These are phyloP conservation scores for Suaeda aralocaspica DNA, from an alignment of 148 eudicot species.

Conservation along the genomic window DNA sequence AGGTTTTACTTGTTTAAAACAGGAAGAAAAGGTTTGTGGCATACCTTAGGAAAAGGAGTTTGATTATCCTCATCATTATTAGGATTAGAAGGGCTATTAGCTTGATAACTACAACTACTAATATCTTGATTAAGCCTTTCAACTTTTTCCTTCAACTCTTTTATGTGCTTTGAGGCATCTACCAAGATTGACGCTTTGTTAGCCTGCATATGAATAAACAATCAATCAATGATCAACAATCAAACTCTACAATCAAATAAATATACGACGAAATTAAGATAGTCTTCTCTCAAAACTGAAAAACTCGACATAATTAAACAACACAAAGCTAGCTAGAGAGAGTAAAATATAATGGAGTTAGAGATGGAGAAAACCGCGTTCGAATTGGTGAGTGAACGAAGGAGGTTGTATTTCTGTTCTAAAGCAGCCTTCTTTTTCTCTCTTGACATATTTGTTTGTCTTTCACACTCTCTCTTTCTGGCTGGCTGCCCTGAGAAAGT, in stretches of 20 bases:
- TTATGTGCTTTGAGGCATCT: constrained; percentile 60
- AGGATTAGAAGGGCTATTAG: background rate
- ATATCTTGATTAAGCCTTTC: constrained; percentile 41
- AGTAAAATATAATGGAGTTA: too few species aligned
- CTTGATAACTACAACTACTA: constrained; percentile 2
- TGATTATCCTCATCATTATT: constrained; percentile 4
- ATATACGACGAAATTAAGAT: background rate
- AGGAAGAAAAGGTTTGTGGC: background rate
- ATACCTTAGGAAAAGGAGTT: constrained; percentile 14
- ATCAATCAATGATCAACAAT: background rate
- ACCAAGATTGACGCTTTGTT: constrained; percentile 45
- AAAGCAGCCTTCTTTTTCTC: constrained; percentile 37
- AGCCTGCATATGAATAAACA: constrained; percentile 29
- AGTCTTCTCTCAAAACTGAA: background rate
- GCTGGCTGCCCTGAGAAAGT: constrained; percentile 11
- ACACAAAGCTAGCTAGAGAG: too few species aligned
- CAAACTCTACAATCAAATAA: too few species aligned
- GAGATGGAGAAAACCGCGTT: constrained; percentile 25
- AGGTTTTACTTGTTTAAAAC: too few species aligned
- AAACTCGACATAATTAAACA: background rate
- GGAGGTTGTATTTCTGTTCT: constrained; percentile 40
- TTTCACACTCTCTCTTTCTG: constrained; percentile 3
- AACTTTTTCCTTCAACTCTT: constrained; percentile 54
- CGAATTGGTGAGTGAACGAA: constrained; percentile 46
- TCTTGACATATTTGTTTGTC: constrained; percentile 22